These are phyloP conservation scores for Claviceps paspali DNA, from an alignment of 2,329 filamentous ascomycete genomes.

Conservation along the genomic window DNA sequence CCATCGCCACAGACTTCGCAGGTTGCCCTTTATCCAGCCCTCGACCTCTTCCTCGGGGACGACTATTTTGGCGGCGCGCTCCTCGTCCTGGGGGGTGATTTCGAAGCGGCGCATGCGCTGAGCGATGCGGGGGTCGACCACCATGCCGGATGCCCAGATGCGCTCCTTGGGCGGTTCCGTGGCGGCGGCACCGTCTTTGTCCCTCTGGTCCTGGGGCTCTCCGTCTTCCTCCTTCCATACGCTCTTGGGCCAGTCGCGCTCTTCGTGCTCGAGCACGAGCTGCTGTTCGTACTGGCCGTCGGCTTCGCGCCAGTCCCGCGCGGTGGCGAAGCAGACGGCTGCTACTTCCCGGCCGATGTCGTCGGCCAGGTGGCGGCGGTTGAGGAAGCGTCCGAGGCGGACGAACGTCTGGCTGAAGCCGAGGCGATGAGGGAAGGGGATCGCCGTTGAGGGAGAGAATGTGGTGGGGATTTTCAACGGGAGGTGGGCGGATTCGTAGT, in stretches of 20 bases:
- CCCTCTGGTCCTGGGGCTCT: no score
- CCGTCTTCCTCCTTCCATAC: conserved; percentile 39
- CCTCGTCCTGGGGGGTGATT: conserved; percentile 53
- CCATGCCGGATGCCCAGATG: conserved; percentile 61
- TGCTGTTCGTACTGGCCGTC: conserved; percentile 27
- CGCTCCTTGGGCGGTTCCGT: conserved; percentile 40
- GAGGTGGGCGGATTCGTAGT: conserved; percentile 53
- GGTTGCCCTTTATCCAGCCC: conserved; percentile 48
- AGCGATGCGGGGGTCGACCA: conserved; percentile 61
- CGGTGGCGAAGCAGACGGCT: conserved; percentile 56
- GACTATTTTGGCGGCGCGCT: conserved; percentile 44
- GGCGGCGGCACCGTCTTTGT: conserved; percentile 7
- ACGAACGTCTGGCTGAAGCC: conserved; percentile 84
- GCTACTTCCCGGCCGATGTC: conserved; percentile 77
- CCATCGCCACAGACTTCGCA: conserved; percentile 39
- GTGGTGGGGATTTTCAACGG: conserved; percentile 51
- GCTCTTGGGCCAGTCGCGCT: conserved; percentile 74
- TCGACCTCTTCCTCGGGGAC: conserved; percentile 54
- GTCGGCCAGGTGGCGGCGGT: conserved; percentile 71
- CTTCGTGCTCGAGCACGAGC: conserved; percentile 51
- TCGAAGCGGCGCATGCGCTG: conserved; percentile 70
- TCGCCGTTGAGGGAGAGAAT: conserved; percentile 56
- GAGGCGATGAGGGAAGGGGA: conserved; percentile 77
- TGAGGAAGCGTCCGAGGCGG: conserved; percentile 77
- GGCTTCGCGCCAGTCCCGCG: conserved; percentile 34